Base-by-base conservation (phyloP, 2,329 filamentous ascomycete genomes). In the Aspergillus eucalypticola region DNA sequence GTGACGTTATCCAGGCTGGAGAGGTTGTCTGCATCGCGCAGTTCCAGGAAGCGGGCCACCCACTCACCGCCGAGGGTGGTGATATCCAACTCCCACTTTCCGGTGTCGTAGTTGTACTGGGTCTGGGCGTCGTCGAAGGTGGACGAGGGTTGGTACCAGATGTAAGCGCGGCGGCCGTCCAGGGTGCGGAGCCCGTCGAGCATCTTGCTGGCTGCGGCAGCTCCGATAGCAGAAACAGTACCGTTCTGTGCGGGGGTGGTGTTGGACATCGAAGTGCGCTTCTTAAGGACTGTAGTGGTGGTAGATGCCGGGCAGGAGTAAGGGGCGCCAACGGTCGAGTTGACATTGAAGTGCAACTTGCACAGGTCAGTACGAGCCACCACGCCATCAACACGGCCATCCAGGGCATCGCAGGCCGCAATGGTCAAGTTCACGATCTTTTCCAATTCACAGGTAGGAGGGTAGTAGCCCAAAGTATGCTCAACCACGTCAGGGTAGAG, bases 371-470 rank as follows among this genome's bases (percentile, higher is more conserved):
- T 78, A 4, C 81, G 76, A 6, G 78, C 73, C 42, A 87, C 76
- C 5, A 86, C 82, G 8, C 83, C 83, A 58, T 86, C 84, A 0
- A 75, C 77, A 39, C 76, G 76, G 5, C 85, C 84, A 57, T 87
- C 84, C 4, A 87, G 73, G 4, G 78, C 72, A 61, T 87, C 84
- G 55, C 84, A 87, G 23, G 79, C 79, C 1, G 75, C 73, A 48
- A 86, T 84, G 5, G 84, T 86, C 41, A 76, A 73, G 66, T 85
- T 86, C n/a, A 82, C 76, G 46, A 73, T 72, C 64, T 73, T 72
- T 17, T 60, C 61, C 27, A 72, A 19, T 54, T 71, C 66, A n/a
- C 65, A 82, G 65, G 57, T 71, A 1, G 77, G 74, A 1, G 80
- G 78, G 58, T 74, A 77, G 64, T 82, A 81, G 53, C 72, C 73